phyloP scores from a whole-genome alignment of 2,329 filamentous ascomycete genomes.

The Neoascochyta sp. region DNA sequence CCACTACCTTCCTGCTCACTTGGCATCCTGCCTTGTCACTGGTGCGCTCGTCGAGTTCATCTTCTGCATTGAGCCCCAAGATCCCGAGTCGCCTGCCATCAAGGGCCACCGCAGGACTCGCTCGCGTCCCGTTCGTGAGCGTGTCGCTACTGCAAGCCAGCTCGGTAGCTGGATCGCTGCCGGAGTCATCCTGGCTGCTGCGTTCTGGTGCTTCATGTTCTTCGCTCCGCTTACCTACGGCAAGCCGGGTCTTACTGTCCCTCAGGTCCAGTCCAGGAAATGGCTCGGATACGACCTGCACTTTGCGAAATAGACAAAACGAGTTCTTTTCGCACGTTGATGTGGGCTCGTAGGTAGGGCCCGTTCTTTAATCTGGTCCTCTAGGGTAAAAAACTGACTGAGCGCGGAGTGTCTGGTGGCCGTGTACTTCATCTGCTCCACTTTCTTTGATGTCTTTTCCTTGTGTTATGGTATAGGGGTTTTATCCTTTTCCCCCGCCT shows the following conservation, averaged over 20 bases:
- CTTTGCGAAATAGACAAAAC: constrained; percentile 77
- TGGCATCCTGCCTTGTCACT: constrained; percentile 85
- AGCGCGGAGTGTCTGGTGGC: constrained; percentile 4
- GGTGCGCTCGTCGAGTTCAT: constrained; percentile 93
- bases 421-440: constrained; percentile 1
- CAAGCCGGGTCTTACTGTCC: constrained; percentile 78
- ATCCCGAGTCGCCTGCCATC: constrained; percentile 32
- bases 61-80: constrained; percentile 76
- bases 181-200: constrained; percentile 62
- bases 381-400: constrained; percentile 4
- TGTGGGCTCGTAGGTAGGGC: constrained; percentile 2
- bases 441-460: constrained; percentile 5
- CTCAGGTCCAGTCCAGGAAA: constrained; percentile 77
- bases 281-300: constrained; percentile 97
- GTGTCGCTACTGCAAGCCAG: constrained; percentile 75
- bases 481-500: background rate
- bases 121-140: constrained; percentile 74
- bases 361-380: constrained; percentile 2
- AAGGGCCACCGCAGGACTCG: constrained; percentile 41
- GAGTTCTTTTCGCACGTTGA: background rate
- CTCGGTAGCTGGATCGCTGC: constrained; percentile 75
- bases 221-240: constrained; percentile 96
- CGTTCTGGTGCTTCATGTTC: constrained; percentile 80
- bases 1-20: constrained; percentile 92
- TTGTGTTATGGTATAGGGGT: constrained; percentile 2